phyloP scores from a whole-genome alignment of 768 basidiomycete genomes.

The Lanmaoa pseudosensibilis region DNA sequence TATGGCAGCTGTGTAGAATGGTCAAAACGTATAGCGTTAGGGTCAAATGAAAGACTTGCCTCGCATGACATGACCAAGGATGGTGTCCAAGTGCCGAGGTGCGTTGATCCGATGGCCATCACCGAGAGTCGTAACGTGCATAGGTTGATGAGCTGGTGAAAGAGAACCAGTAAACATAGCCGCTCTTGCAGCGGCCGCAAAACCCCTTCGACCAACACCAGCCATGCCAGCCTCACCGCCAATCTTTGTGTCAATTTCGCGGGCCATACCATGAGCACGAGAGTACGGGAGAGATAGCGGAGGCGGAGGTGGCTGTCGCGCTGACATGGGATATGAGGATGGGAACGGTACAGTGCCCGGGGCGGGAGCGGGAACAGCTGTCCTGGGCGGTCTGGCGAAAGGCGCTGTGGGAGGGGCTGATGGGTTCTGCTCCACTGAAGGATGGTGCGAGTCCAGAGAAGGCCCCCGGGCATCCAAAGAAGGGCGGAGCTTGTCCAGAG shows the following conservation, averaged over 20 bases:
- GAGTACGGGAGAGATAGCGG: constrained; percentile 11
- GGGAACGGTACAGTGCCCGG: constrained; percentile 18
- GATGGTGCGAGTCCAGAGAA: constrained; percentile 12
- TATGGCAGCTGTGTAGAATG: constrained; percentile 22
- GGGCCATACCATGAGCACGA: constrained; percentile 10
- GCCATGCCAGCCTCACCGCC: constrained; percentile 88
- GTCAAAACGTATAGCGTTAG: constrained; percentile 6
- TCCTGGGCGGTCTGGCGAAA: constrained; percentile 9
- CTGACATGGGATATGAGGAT: constrained; percentile 8
- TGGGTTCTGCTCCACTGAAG: constrained; percentile 1
- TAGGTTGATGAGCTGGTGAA: constrained; percentile 12
- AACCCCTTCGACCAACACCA: constrained; percentile 84
- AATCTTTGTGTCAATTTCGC: constrained; percentile 62
- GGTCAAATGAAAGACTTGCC: constrained; percentile 22
- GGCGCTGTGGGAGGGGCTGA: background rate
- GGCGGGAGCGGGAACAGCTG: constrained; percentile 10
- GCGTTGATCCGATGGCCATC: constrained; percentile 33
- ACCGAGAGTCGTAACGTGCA: background rate
- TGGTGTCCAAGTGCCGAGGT: constrained; percentile 50
- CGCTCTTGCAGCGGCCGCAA: constrained; percentile 70
- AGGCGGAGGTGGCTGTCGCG: constrained; percentile 23
- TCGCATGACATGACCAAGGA: constrained; percentile 31
- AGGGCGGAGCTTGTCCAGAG: constrained; percentile 19
- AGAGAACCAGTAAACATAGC: constrained; percentile 43
- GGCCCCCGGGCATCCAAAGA: constrained; percentile 17